phyloP scores from a whole-genome alignment of 1,139 yeast species.

The Scheffersomyces illinoinensis region DNA sequence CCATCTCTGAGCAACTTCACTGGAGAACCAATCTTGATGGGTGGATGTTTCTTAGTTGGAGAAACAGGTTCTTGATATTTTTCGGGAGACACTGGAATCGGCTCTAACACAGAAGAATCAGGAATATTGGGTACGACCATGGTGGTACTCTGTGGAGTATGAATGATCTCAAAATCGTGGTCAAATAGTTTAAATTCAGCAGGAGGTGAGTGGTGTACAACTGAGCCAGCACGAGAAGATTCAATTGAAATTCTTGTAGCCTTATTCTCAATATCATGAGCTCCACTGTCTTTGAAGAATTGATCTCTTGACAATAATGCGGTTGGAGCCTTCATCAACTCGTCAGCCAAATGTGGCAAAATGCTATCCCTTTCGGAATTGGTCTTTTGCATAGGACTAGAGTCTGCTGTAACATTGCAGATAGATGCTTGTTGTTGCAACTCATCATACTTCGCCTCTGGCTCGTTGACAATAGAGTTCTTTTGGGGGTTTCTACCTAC shows the following conservation, averaged over 20 bases:
- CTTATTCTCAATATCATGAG: constrained; percentile 28
- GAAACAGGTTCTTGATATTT: background rate
- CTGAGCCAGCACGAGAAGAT: constrained; percentile 15
- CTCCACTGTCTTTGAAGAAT: constrained; percentile 19
- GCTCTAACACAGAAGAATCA: background rate
- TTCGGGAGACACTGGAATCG: background rate
- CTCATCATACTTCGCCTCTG: constrained; percentile 28
- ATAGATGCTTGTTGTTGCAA: constrained; percentile 45
- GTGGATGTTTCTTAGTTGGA: background rate
- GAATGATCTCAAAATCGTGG: background rate
- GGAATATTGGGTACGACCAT: background rate
- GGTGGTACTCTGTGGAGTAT: background rate
- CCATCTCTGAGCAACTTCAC: constrained; percentile 34
- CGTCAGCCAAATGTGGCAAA: constrained; percentile 36
- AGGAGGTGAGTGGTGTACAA: constrained; percentile 25
- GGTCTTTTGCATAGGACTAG: constrained; percentile 8
- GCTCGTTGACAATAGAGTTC: constrained; percentile 32
- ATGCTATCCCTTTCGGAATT: constrained; percentile 7
- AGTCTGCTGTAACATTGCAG: constrained; percentile 33
- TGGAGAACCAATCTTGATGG: constrained; percentile 34
- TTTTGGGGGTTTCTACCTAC: constrained; percentile 29
- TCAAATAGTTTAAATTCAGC: constrained; percentile 6
- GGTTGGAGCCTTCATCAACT: constrained; percentile 35
- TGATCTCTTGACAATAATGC: constrained; percentile 38
- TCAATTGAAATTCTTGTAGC: constrained; percentile 10